These are phyloP conservation scores for Solanum hybrid DNA, from an alignment of 305 asterid species.

Conservation along the genomic window DNA sequence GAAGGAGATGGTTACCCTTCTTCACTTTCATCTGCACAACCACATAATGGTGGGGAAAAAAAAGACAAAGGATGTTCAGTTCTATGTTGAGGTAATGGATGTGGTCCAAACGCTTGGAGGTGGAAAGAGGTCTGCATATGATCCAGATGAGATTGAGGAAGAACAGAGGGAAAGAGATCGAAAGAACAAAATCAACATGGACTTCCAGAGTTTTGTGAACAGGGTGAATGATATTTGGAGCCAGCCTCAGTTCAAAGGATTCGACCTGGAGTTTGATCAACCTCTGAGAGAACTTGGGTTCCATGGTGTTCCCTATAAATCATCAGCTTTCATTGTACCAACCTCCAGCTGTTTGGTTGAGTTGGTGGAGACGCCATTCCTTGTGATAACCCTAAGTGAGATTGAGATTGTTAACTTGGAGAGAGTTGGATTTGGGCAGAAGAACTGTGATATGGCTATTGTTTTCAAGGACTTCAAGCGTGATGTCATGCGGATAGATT, in stretches of 20 bases:
- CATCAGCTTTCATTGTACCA: constrained; percentile 68
- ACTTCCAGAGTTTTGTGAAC: constrained; percentile 63
- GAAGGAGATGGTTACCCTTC: constrained; percentile 78
- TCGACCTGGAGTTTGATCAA: constrained; percentile 77
- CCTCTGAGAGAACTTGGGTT: constrained; percentile 78
- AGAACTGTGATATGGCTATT: constrained; percentile 77
- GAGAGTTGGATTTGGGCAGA: constrained; percentile 81
- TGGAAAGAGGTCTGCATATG: constrained; percentile 69
- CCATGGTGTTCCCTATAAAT: constrained; percentile 68
- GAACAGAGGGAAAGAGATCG: constrained; percentile 81
- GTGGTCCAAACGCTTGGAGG: constrained; percentile 67
- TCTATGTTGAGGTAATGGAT: constrained; percentile 81
- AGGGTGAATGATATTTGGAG: constrained; percentile 75
- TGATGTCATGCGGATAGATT: constrained; percentile 64
- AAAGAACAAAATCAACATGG: constrained; percentile 66
- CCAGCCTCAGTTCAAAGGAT: constrained; percentile 48
- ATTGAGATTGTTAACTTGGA: constrained; percentile 81
- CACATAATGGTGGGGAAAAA: constrained; percentile 86
- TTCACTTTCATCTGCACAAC: constrained; percentile 76
- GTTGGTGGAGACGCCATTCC: constrained; percentile 65
- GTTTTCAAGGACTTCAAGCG: constrained; percentile 83
- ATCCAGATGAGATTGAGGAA: constrained; percentile 91
- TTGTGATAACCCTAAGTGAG: constrained; percentile 59
- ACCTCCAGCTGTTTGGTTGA: constrained; percentile 75
- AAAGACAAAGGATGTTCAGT: constrained; percentile 77